A percentile compares a stretch with the other conserved stretches of the same genome.
These are phyloP conservation scores for Vitis amurensis DNA, from an alignment of 164 flowering plant genomes.

Conservation along the genomic window DNA sequence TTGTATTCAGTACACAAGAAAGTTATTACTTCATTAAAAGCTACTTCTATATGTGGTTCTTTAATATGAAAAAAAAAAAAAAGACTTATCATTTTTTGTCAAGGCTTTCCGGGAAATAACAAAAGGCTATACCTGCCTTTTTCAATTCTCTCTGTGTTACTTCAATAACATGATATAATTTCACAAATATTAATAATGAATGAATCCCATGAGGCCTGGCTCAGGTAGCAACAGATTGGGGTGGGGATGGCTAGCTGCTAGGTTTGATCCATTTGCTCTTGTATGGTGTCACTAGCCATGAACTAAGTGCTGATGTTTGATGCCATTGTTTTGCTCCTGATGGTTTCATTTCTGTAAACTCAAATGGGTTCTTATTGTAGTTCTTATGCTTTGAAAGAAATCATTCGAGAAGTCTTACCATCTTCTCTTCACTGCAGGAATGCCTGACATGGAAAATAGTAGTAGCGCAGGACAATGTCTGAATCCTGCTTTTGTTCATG, in stretches of 20 bases:
- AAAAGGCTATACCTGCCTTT: neutral
- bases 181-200: too few species aligned
- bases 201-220: too few species aligned
- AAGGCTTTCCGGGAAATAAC: neutral
- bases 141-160: neutral
- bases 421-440: slow-evolving; percentile 31
- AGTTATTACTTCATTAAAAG: too few species aligned
- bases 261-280: too few species aligned
- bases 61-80: too few species aligned
- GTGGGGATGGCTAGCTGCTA: too few species aligned
- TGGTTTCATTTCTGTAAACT: neutral
- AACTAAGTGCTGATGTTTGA: too few species aligned
- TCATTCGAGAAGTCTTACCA: neutral
- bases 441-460: slow-evolving; percentile 33
- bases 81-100: neutral
- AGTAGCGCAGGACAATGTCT: slow-evolving; percentile 54
- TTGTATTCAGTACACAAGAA: too few species aligned
- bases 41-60: too few species aligned
- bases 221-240: too few species aligned
- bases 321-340: neutral
- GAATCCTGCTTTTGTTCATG: slow-evolving; percentile 93
- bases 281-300: too few species aligned
- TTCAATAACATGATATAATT: neutral
- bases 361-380: too few species aligned
- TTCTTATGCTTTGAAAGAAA: slow-evolving; percentile 1